Evolutionary conservation across 2,329 filamentous ascomycete genomes (phyloP).

Genomic region (Falciphora oryzae): DNA sequence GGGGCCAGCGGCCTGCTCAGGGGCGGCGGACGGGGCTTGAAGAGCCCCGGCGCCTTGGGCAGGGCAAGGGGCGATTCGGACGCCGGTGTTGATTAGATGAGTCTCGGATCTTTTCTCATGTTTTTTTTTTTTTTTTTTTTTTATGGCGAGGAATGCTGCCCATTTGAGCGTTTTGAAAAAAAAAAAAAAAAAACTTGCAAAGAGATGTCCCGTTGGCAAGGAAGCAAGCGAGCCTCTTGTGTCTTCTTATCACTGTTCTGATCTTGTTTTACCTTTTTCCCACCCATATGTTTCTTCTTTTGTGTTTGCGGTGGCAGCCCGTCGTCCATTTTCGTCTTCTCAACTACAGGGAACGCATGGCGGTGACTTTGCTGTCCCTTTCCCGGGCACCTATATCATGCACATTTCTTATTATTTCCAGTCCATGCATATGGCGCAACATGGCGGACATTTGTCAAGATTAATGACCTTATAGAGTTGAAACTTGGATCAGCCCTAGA

Average conservation of each 20-base stretch:
- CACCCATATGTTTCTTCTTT: neutral
- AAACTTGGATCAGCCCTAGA: neutral
- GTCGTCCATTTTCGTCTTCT: neutral
- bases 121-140: neutral
- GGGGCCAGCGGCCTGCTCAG: constrained; percentile 28
- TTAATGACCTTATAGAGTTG: neutral
- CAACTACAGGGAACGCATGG: no score
- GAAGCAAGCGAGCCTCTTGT: neutral
- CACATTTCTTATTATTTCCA: neutral
- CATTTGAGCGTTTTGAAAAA: neutral
- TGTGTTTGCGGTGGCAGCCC: neutral
- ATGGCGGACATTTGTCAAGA: neutral
- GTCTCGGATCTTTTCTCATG: neutral
- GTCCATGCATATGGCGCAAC: neutral
- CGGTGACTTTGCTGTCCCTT: neutral
- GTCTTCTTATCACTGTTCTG: neutral
- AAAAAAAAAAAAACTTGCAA: neutral
- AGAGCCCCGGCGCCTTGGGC: neutral
- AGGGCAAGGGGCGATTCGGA: constrained; percentile 2
- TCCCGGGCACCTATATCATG: neutral
- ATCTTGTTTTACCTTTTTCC: neutral
- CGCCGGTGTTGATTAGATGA: constrained; percentile 7
- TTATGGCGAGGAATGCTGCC: neutral
- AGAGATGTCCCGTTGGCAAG: neutral
- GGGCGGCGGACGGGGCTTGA: neutral